Percentiles rank a stretch among this genome's conserved stretches.
Evolutionary conservation across 495 filamentous ascomycete species (phyloP).

Genomic region (Penicillium coffeae): DNA sequence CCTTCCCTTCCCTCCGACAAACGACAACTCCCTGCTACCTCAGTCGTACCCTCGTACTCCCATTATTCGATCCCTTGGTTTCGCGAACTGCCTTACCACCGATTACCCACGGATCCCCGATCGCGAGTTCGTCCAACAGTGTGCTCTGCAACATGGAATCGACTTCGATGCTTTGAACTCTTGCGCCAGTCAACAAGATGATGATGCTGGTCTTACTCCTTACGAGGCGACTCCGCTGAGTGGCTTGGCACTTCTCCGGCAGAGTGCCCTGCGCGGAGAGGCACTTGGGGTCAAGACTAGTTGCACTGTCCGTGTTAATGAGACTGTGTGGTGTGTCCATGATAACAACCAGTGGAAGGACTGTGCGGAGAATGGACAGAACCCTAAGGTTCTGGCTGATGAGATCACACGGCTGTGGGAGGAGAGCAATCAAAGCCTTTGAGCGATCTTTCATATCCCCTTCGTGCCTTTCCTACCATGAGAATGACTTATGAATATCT

Average conservation of each 20-base stretch:
- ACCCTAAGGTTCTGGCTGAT: constrained; percentile 67
- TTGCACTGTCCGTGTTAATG: constrained; percentile 81
- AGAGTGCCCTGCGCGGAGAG: constrained; percentile 68
- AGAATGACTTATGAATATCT: not conserved
- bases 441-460: constrained; percentile 1
- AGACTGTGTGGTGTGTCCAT: constrained; percentile 75
- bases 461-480: not conserved
- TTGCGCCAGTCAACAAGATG: constrained; percentile 56
- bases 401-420: constrained; percentile 56
- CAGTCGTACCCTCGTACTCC: constrained; percentile 47
- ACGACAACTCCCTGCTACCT: constrained; percentile 23
- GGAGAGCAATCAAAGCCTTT: constrained; percentile 25
- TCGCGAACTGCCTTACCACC: constrained; percentile 78
- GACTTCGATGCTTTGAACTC: constrained; percentile 79
- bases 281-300: constrained; percentile 71
- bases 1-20: constrained; percentile 42
- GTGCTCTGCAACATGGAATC: constrained; percentile 83
- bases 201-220: constrained; percentile 56
- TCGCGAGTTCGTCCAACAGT: constrained; percentile 69
- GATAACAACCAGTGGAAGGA: constrained; percentile 79
- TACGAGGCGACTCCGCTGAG: constrained; percentile 41
- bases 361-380: constrained; percentile 52
- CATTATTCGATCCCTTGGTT: constrained; percentile 83
- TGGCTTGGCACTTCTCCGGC: constrained; percentile 61
- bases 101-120: constrained; percentile 73